These are phyloP conservation scores for Immersiporthe knoxdaviesiana DNA, from an alignment of 2,329 filamentous ascomycete genomes.

Conservation along the genomic window DNA sequence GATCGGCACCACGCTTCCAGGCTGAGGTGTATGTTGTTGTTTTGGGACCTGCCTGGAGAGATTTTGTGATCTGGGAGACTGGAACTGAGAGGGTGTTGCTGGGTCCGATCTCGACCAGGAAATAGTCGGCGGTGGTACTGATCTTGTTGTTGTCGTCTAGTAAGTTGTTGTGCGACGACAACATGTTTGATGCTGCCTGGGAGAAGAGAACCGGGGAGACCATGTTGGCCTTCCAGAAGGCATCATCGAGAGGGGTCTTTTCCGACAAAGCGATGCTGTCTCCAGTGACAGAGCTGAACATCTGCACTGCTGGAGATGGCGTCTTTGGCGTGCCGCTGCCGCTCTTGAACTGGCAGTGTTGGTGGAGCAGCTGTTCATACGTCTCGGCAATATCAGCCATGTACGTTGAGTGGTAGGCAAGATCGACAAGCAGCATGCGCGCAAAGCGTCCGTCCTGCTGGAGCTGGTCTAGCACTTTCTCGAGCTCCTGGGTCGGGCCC, in stretches of 20 bases:
- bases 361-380: slow-evolving; percentile 31
- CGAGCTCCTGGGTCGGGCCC: slow-evolving; percentile 35
- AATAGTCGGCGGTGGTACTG: slow-evolving; percentile 18
- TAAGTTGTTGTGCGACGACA: slow-evolving; percentile 7
- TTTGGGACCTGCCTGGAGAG: slow-evolving; percentile 11
- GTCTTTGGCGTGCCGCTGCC: neutral
- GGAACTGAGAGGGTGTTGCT: slow-evolving; percentile 33
- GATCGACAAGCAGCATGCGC: slow-evolving; percentile 36
- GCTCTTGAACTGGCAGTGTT: neutral
- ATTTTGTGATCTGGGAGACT: slow-evolving; percentile 33
- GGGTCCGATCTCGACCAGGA: slow-evolving; percentile 36
- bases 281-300: slow-evolving; percentile 32
- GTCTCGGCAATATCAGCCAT: slow-evolving; percentile 32
- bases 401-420: slow-evolving; percentile 40
- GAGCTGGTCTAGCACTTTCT: slow-evolving; percentile 27
- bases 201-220: slow-evolving; percentile 35
- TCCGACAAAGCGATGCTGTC: neutral
- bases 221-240: slow-evolving; percentile 40
- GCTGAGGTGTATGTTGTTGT: slow-evolving; percentile 17
- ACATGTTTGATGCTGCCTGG: slow-evolving; percentile 29
- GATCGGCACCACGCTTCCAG: slow-evolving; percentile 28
- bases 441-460: slow-evolving; percentile 35
- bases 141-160: neutral
- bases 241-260: slow-evolving; percentile 9
- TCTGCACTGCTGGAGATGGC: slow-evolving; percentile 14